Evolutionary conservation across 2,329 filamentous ascomycete genomes (phyloP).

Genomic region (Parastagonospora nodorum): DNA sequence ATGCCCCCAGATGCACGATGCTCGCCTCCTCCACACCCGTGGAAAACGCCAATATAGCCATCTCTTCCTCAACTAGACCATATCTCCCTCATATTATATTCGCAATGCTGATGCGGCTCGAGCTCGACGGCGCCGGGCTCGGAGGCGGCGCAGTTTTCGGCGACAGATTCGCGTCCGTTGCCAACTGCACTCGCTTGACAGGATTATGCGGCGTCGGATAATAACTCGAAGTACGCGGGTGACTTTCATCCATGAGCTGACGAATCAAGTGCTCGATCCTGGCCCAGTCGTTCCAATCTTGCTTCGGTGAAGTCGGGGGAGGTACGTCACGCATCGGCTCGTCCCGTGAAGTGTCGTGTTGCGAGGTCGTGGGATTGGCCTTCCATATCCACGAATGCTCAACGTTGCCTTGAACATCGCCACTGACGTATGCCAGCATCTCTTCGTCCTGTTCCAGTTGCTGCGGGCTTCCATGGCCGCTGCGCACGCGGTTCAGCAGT

Average conservation of each 20-base stretch:
- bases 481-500: conserved; percentile 63
- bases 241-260: conserved; percentile 58
- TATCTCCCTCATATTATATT: conserved; percentile 47
- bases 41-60: background rate
- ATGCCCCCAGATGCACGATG: no score
- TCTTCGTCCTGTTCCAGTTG: conserved; percentile 76
- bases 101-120: conserved; percentile 51
- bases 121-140: conserved; percentile 45
- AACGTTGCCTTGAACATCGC: conserved; percentile 80
- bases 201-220: conserved; percentile 46
- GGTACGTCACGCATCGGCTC: conserved; percentile 47
- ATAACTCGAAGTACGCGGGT: conserved; percentile 37
- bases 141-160: conserved; percentile 23
- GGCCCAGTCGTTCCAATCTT: conserved; percentile 82
- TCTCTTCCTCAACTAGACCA: background rate
- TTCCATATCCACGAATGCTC: conserved; percentile 84
- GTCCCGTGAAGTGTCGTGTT: conserved; percentile 14
- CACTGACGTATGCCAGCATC: conserved; percentile 82
- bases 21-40: background rate
- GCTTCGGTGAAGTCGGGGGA: conserved; percentile 58
- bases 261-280: conserved; percentile 69
- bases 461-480: conserved; percentile 44
- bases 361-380: conserved; percentile 44
- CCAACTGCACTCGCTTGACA: conserved; percentile 44
- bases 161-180: conserved; percentile 24